phyloP scores from a whole-genome alignment of 2,329 filamentous ascomycete species.

The Grosmannia huntii region DNA sequence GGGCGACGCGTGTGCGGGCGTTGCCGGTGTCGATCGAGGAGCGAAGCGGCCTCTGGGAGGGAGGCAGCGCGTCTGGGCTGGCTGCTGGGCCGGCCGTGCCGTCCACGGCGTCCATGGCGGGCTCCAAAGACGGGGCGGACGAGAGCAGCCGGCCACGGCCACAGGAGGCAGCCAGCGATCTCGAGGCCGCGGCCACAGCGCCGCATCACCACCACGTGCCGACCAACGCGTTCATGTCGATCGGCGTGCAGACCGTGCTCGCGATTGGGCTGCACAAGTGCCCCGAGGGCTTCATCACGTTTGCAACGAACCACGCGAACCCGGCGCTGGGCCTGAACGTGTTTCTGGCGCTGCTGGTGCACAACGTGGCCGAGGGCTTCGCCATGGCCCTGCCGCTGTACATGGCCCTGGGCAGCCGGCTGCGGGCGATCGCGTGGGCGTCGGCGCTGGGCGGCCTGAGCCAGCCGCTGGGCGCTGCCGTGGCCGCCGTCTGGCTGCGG shows the following conservation, averaged over 20 bases:
- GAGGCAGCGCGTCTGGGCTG: background rate
- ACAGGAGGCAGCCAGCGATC: background rate
- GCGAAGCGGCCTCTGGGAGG: background rate
- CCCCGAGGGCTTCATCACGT: constrained; percentile 78
- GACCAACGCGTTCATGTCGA: constrained; percentile 82
- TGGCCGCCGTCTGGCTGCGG: constrained; percentile 79
- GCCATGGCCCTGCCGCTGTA: constrained; percentile 87
- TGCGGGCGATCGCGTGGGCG: constrained; percentile 74
- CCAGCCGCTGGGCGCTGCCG: constrained; percentile 73
- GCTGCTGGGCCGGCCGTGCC: background rate
- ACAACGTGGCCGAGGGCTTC: constrained; percentile 97
- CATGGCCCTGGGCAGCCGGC: constrained; percentile 70
- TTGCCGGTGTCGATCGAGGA: background rate
- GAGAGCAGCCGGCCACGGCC: background rate
- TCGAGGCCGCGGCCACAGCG: constrained; percentile 2
- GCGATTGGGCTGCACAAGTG: constrained; percentile 95
- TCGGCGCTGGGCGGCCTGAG: constrained; percentile 73
- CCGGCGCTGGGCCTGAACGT: constrained; percentile 79
- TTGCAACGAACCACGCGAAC: constrained; percentile 93
- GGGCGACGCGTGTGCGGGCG: constrained; percentile 27
- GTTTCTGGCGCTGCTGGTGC: constrained; percentile 90
- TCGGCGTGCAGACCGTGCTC: constrained; percentile 90
- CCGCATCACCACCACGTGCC: constrained; percentile 90
- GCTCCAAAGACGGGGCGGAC: background rate
- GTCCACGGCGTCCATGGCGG: no score